Percentiles rank a stretch among this genome's conserved stretches.
Conservation (phyloP, 2,329 filamentous ascomycete genomes). For the Monilinia polystroma region DNA sequence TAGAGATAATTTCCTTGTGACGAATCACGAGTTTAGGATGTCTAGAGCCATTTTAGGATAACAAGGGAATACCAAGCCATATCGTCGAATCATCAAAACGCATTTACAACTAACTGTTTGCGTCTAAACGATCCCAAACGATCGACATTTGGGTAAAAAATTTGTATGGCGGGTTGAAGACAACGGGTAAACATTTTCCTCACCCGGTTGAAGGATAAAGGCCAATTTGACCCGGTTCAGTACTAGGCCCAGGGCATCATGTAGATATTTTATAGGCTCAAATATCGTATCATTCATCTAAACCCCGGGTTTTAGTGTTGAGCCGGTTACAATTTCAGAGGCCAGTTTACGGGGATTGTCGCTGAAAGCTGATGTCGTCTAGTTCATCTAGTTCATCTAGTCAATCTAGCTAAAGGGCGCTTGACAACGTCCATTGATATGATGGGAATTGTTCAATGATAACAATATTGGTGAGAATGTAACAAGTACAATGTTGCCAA, state of each 20-base stretch:
- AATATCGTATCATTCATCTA: conserved; percentile 3
- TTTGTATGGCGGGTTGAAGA: conserved; percentile 21
- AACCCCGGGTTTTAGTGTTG: conserved; percentile 14
- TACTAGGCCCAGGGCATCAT: not conserved
- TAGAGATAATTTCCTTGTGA: conserved; percentile 25
- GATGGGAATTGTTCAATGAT: not conserved
- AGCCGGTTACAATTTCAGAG: not conserved
- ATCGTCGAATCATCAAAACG: conserved; percentile 5
- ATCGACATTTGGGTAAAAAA: not conserved
- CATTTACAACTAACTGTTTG: not conserved
- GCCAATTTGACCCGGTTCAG: not conserved
- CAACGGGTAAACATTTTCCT: not conserved
- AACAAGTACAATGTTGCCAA: conserved; percentile 10
- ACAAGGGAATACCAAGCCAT: not conserved
- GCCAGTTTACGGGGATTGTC: conserved; percentile 15
- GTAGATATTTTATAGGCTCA: conserved; percentile 7
- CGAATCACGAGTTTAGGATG: conserved; percentile 28
- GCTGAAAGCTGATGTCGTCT: conserved; percentile 14
- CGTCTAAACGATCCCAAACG: conserved; percentile 7
- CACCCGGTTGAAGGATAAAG: conserved; percentile 7
- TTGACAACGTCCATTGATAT: conserved; percentile 5
- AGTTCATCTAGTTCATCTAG: not conserved
- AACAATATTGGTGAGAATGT: not conserved
- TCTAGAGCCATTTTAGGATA: not conserved
- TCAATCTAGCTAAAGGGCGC: not conserved